These are phyloP conservation scores for Coniochaeta ligniaria DNA, from an alignment of 2,329 filamentous ascomycete species.

Conservation along the genomic window DNA sequence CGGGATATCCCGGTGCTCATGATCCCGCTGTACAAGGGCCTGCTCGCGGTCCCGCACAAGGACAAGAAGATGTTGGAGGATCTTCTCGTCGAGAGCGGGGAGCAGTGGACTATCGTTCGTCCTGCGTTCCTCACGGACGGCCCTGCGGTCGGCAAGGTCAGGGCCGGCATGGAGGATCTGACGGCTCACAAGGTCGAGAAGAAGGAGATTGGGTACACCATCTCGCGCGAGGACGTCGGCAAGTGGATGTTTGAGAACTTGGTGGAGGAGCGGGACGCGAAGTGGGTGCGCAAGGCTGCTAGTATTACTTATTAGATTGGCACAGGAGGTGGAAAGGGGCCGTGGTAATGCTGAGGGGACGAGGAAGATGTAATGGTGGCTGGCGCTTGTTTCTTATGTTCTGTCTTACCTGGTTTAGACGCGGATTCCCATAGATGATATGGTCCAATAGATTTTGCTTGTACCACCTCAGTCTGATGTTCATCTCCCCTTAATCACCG, in stretches of 20 bases:
- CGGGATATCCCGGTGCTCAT: conserved; percentile 33
- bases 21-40: conserved; percentile 30
- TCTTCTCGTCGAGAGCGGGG: conserved; percentile 16
- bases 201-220: conserved; percentile 35
- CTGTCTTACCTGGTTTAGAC: neutral
- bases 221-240: conserved; percentile 39
- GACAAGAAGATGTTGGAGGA: conserved; percentile 40
- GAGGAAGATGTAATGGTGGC: neutral
- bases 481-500: neutral
- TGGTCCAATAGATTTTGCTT: neutral
- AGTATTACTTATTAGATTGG: conserved; percentile 25
- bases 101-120: conserved; percentile 23
- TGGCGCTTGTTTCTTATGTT: neutral
- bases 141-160: conserved; percentile 18
- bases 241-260: conserved; percentile 37
- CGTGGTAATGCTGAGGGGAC: neutral
- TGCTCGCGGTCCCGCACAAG: conserved; percentile 28
- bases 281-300: conserved; percentile 27
- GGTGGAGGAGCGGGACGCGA: conserved; percentile 14
- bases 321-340: neutral
- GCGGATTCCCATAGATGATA: neutral
- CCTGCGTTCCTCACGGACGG: conserved; percentile 21
- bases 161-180: conserved; percentile 32
- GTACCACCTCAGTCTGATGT: neutral
- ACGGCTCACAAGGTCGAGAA: conserved; percentile 20